Evolutionary conservation across 495 filamentous ascomycete genomes (phyloP).

Genomic region (Penicillium manginii): DNA sequence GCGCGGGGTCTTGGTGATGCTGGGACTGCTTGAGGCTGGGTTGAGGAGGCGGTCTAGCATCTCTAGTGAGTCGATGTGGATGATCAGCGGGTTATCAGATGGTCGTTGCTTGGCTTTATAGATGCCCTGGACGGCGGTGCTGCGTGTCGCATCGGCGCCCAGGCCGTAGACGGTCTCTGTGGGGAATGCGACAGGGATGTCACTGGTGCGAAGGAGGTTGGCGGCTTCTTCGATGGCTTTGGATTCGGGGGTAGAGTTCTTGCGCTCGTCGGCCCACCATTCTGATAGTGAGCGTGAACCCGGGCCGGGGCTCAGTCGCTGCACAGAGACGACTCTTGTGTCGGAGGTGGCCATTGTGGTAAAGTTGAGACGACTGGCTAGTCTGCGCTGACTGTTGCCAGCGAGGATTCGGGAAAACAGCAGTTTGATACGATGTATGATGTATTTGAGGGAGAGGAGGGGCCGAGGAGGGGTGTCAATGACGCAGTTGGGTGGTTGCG

Average conservation of each 20-base stretch:
- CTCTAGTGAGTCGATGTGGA: constrained; percentile 80
- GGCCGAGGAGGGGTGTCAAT: constrained; percentile 20
- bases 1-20: constrained; percentile 29
- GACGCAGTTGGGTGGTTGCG: constrained; percentile 23
- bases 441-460: background rate
- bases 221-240: constrained; percentile 58
- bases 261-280: constrained; percentile 51
- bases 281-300: constrained; percentile 44
- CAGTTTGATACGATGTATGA: constrained; percentile 33
- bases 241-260: constrained; percentile 40
- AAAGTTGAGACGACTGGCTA: constrained; percentile 27
- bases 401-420: constrained; percentile 35
- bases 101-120: constrained; percentile 89
- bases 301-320: constrained; percentile 45
- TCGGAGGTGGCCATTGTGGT: constrained; percentile 25
- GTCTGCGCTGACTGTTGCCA: constrained; percentile 41
- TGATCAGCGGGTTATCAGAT: constrained; percentile 92
- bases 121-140: constrained; percentile 83
- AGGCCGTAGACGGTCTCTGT: constrained; percentile 98
- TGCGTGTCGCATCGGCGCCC: constrained; percentile 89
- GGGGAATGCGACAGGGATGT: constrained; percentile 88
- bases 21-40: constrained; percentile 27
- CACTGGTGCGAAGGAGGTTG: constrained; percentile 59
- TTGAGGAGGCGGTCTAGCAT: constrained; percentile 73
- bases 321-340: constrained; percentile 48